Percentiles rank a stretch among this genome's conserved stretches.
Evolutionary conservation across 495 filamentous ascomycete genomes (phyloP).

Genomic region (Aspergillus haitiensis): DNA sequence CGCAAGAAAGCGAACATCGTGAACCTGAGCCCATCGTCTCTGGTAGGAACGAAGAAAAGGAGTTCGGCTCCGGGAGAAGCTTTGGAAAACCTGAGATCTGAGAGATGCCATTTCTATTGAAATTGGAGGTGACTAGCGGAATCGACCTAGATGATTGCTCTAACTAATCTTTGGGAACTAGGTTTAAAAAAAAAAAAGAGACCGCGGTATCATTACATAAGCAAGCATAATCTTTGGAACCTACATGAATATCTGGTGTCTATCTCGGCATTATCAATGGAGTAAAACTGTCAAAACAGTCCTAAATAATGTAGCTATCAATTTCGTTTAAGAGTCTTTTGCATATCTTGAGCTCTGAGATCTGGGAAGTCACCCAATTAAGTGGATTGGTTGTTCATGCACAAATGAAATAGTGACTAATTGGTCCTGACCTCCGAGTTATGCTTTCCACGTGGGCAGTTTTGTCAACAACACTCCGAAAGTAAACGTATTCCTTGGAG

Average conservation of each 20-base stretch:
- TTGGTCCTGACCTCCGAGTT: not conserved
- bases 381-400: not conserved
- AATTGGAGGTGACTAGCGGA: slow-evolving; percentile 9
- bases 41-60: slow-evolving; percentile 51
- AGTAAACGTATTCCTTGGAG: slow-evolving; percentile 4
- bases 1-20: slow-evolving; percentile 86
- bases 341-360: not conserved
- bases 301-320: too few species aligned
- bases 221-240: too few species aligned
- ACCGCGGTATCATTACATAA: too few species aligned
- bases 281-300: too few species aligned
- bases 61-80: slow-evolving; percentile 30
- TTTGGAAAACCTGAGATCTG: slow-evolving; percentile 35
- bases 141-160: not conserved
- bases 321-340: too few species aligned
- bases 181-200: too few species aligned
- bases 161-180: too few species aligned
- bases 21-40: slow-evolving; percentile 85
- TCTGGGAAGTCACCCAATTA: not conserved
- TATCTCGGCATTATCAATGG: too few species aligned
- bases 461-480: not conserved
- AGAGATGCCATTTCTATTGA: slow-evolving; percentile 36
- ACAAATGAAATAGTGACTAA: slow-evolving; percentile 18
- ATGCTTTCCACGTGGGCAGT: slow-evolving; percentile 18
- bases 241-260: too few species aligned